These are phyloP conservation scores for Aureobasidium musti DNA, from an alignment of 2,329 filamentous ascomycete species.

Conservation along the genomic window DNA sequence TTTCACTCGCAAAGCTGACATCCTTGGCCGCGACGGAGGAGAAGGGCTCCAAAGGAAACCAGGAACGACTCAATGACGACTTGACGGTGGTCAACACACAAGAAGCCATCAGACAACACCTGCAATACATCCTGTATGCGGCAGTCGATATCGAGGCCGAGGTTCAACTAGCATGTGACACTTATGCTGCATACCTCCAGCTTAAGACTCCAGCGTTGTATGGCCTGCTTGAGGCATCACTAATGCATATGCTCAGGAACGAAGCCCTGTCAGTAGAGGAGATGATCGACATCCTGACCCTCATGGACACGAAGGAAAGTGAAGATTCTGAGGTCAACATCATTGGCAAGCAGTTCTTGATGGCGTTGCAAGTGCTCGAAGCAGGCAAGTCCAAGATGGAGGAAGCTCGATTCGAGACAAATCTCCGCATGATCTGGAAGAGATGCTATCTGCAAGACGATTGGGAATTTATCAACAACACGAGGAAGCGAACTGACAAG, in stretches of 20 bases:
- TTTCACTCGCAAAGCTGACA: constrained; percentile 83
- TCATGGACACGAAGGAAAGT: constrained; percentile 62
- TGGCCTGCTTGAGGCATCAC: constrained; percentile 68
- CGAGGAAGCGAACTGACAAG: constrained; percentile 69
- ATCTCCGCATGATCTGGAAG: constrained; percentile 76
- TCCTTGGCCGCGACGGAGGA: constrained; percentile 62
- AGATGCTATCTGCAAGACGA: constrained; percentile 81
- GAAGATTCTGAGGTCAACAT: constrained; percentile 52
- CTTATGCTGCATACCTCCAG: constrained; percentile 29
- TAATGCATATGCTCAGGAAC: constrained; percentile 70
- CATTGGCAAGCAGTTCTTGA: constrained; percentile 67
- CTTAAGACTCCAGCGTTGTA: constrained; percentile 64
- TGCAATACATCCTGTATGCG: constrained; percentile 66
- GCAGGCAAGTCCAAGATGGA: constrained; percentile 56
- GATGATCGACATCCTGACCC: constrained; percentile 74
- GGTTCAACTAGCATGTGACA: constrained; percentile 62
- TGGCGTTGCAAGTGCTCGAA: constrained; percentile 64
- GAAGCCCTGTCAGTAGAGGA: constrained; percentile 62
- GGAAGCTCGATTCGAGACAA: constrained; percentile 57
- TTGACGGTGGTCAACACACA: constrained; percentile 76
- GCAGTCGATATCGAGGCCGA: constrained; percentile 81
- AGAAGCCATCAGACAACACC: constrained; percentile 69
- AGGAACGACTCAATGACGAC: constrained; percentile 52
- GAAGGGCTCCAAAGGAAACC: constrained; percentile 24
- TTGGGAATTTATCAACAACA: constrained; percentile 79